Conservation (phyloP, 2,329 filamentous ascomycete genomes). For the Ramichloridium luteum region DNA sequence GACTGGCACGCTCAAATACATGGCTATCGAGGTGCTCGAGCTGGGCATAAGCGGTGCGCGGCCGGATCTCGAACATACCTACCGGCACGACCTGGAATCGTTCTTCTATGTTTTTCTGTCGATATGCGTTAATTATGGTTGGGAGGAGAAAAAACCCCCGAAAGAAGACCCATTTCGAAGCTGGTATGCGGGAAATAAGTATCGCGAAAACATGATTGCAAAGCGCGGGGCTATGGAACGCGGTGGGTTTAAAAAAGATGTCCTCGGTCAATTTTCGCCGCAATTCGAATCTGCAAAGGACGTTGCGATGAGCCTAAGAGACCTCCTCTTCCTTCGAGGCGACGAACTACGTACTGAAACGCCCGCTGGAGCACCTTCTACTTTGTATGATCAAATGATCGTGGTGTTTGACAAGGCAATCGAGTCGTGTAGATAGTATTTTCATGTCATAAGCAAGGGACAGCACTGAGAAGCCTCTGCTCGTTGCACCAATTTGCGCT, state of each 20-base stretch:
- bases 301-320: not conserved
- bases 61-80: constrained; percentile 2
- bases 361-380: not conserved
- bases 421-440: too few relatives aligned
- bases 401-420: not conserved
- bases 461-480: too few relatives aligned
- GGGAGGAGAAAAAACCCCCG: not conserved
- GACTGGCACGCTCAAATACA: constrained; percentile 3
- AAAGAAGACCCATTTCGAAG: constrained; percentile 1
- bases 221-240: not conserved
- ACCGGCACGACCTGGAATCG: constrained; percentile 3
- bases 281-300: not conserved
- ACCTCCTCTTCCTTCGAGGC: not conserved
- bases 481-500: too few relatives aligned
- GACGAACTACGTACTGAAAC: not conserved
- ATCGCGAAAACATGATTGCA: not conserved
- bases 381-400: constrained; percentile 1
- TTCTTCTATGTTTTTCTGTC: constrained; percentile 2
- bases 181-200: not conserved
- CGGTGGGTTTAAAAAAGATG: not conserved
- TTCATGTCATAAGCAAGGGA: too few relatives aligned
- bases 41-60: not conserved
- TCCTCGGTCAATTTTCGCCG: not conserved
- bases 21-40: constrained; percentile 2
- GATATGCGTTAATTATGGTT: not conserved